phyloP scores from a whole-genome alignment of 345 rosid species.

The Dimocarpus longan region DNA sequence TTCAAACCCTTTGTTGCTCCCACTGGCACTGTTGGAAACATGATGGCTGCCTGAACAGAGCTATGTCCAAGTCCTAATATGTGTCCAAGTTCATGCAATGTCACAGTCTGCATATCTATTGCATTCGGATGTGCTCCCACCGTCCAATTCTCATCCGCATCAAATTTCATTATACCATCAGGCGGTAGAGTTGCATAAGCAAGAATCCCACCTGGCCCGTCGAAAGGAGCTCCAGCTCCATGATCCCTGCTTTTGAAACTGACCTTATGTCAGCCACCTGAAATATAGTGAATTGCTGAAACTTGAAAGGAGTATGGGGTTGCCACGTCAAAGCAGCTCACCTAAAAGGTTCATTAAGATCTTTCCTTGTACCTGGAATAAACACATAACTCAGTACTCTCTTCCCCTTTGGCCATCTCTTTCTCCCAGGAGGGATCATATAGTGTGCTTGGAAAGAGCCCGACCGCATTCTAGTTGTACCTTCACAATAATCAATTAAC shows the following conservation, averaged over 20 bases:
- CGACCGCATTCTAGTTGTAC: not conserved
- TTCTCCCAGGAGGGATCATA: not conserved
- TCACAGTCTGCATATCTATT: not conserved
- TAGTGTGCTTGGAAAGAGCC: not conserved
- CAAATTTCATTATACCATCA: constrained; percentile 5
- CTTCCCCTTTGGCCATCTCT: not conserved
- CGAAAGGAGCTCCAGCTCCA: constrained; percentile 4
- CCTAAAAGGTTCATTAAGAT: not conserved
- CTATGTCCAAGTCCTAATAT: not conserved
- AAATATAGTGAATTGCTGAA: not conserved
- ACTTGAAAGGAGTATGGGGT: not conserved
- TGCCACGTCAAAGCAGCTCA: not conserved
- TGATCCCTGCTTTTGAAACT: not conserved
- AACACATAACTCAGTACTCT: not conserved
- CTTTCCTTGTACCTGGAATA: not conserved
- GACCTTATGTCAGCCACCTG: not conserved
- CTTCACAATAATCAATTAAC: not conserved
- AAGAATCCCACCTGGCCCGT: not conserved
- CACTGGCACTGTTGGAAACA: not conserved
- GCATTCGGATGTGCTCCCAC: not conserved
- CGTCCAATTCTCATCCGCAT: constrained; percentile 1
- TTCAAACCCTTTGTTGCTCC: constrained; percentile 8
- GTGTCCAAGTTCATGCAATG: constrained; percentile 25
- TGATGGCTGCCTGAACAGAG: not conserved
- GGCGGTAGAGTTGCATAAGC: constrained; percentile 1